These are phyloP conservation scores for Phytopythium aichiense DNA, from an alignment of 352 stramenopile genomes.

Conservation along the genomic window DNA sequence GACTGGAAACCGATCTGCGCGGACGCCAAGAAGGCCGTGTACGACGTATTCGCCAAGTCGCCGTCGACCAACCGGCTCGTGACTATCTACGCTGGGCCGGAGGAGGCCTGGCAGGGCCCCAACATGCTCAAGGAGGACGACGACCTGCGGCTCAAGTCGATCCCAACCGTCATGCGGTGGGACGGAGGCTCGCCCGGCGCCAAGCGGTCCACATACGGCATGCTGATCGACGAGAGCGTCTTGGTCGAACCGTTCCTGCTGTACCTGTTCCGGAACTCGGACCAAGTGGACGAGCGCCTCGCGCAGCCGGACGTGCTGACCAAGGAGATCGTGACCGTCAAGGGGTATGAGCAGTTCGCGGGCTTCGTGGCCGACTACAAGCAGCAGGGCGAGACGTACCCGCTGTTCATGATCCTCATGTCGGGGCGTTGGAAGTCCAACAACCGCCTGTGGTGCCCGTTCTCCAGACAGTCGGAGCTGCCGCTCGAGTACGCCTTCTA, in stretches of 20 bases:
- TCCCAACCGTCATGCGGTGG: constrained; percentile 64
- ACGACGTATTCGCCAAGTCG: constrained; percentile 53
- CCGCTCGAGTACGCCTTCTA: constrained; percentile 71
- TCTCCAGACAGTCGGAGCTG: constrained; percentile 60
- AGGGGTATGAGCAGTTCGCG: constrained; percentile 35
- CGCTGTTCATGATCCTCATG: constrained; percentile 72
- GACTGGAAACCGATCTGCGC: constrained; percentile 53
- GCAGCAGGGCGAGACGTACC: constrained; percentile 20
- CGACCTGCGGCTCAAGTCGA: constrained; percentile 55
- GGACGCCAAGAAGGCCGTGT: constrained; percentile 39
- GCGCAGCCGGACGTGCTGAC: constrained; percentile 28
- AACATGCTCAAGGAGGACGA: constrained; percentile 58
- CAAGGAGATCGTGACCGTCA: constrained; percentile 55
- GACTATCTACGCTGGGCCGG: constrained; percentile 48
- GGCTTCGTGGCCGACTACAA: constrained; percentile 31
- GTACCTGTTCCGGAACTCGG: constrained; percentile 61
- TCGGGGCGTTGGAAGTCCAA: constrained; percentile 61
- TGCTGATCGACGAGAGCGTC: constrained; percentile 45
- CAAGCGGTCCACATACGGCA: constrained; percentile 45
- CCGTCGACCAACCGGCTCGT: constrained; percentile 48
- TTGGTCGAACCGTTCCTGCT: constrained; percentile 49
- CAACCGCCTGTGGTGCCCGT: constrained; percentile 71
- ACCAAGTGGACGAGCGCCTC: constrained; percentile 38
- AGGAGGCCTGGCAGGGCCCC: constrained; percentile 43
- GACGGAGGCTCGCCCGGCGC: constrained; percentile 26